Evolutionary conservation across 2,329 filamentous ascomycete genomes (phyloP), one percentile per base, ranked within the genome.

Genomic region (Diaporthe sp.): DNA sequence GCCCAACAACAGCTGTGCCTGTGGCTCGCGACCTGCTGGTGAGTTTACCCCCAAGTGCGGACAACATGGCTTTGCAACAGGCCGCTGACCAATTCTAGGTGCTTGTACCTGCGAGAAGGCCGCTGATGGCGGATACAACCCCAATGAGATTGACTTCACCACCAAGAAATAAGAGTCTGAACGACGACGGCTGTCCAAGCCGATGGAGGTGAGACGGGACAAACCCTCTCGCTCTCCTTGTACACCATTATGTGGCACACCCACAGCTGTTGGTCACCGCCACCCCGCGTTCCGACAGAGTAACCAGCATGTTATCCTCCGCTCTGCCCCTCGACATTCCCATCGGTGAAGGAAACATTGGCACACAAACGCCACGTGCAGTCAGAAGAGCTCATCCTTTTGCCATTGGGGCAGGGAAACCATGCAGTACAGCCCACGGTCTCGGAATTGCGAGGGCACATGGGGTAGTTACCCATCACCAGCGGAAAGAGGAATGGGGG

Each of bases 91-190:
- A 61, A 75, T 72, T 34, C 3, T 76, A 92, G 92, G 87, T 82
- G 92, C 90, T 34, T 97, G 95, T 86, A 97, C 94, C n/a, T 98
- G 95, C 83, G 93, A 95, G 84, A 96, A 94, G 84, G 90, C 90
- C 25, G 83, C 90, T 67, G 89, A 90, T 79, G 89, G 91, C 72
- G 90, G 90, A 53, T 88, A 89, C 75, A 91, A 93, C 79, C 89
- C 91, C 39, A 85, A 93, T 79, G 96, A 98, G 90, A 94, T 90
- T 68, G 96, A 98, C 85, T 98, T 98, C 82, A 98, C 95, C 51
- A 95, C 93, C 73, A 91, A 90, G 86, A 85, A 86, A 79, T 89
- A 84, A 80, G 76, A 4, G 4, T 4, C n/a, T 31, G 34, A 42
- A 10, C 0, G 9, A 19, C 19, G 49, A 70, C 34, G 34, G 34